phyloP scores from a whole-genome alignment of 495 filamentous ascomycete species.

The Jackrogersella multiformis region DNA sequence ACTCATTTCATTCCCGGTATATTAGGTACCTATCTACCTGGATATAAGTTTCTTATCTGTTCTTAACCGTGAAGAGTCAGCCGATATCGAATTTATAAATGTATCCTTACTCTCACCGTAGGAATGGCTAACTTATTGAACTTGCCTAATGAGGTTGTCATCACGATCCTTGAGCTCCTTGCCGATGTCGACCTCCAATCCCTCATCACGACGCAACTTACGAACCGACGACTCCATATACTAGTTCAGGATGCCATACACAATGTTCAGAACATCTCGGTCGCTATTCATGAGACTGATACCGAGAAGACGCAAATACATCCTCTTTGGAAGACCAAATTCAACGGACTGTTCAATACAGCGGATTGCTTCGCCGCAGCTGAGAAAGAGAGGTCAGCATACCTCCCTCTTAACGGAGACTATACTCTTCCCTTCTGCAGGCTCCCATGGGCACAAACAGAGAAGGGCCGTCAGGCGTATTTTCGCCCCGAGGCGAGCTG shows the following conservation, averaged over 20 bases:
- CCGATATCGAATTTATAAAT: too few relatives aligned
- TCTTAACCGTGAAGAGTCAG: too few relatives aligned
- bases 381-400: constrained; percentile 18
- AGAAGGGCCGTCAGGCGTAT: constrained; percentile 18
- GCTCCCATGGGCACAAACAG: constrained; percentile 31
- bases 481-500: constrained; percentile 39
- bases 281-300: background rate
- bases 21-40: background rate
- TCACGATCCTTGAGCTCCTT: constrained; percentile 29
- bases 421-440: constrained; percentile 37
- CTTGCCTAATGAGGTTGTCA: constrained; percentile 37
- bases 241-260: constrained; percentile 27
- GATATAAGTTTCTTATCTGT: too few relatives aligned
- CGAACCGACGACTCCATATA: constrained; percentile 16
- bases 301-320: constrained; percentile 13
- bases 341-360: constrained; percentile 39
- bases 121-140: constrained; percentile 22
- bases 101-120: too few relatives aligned
- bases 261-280: constrained; percentile 1
- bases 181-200: constrained; percentile 29
- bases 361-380: constrained; percentile 32
- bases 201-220: constrained; percentile 24
- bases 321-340: constrained; percentile 30
- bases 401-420: constrained; percentile 38
- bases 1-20: background rate